These are phyloP conservation scores for Auricularia sp. DNA, from an alignment of 768 basidiomycete genomes.

Conservation along the genomic window DNA sequence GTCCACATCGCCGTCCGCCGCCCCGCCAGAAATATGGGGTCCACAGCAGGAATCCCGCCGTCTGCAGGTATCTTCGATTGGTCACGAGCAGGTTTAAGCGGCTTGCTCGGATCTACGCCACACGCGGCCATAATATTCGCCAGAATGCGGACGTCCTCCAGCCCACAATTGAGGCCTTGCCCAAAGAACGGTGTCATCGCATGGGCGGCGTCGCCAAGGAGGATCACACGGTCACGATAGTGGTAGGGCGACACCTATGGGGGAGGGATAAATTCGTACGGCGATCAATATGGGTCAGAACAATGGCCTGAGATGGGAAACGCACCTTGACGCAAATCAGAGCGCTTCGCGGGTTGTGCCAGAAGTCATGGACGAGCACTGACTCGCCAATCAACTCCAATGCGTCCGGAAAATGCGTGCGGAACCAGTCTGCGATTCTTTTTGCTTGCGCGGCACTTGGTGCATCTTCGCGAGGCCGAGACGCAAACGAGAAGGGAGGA, in stretches of 20 bases:
- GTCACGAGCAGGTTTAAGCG: constrained; percentile 14
- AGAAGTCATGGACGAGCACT: constrained; percentile 64
- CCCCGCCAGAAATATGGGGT: too few species aligned
- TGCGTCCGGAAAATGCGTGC: constrained; percentile 79
- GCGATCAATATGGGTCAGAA: constrained; percentile 2
- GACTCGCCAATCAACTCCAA: constrained; percentile 74
- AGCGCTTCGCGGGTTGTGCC: constrained; percentile 75
- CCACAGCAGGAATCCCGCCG: too few species aligned
- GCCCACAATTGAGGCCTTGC: constrained; percentile 94
- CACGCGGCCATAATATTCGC: constrained; percentile 62
- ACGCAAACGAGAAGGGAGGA: not conserved
- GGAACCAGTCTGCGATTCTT: constrained; percentile 57
- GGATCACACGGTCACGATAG: constrained; percentile 75
- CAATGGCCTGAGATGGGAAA: constrained; percentile 9
- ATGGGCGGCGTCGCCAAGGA: constrained; percentile 92
- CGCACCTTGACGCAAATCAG: constrained; percentile 88
- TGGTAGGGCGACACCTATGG: constrained; percentile 76
- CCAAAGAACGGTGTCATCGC: constrained; percentile 99
- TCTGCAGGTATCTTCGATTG: too few species aligned
- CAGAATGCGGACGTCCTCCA: constrained; percentile 93
- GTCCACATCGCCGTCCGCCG: constrained; percentile 32
- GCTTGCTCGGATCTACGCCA: constrained; percentile 42
- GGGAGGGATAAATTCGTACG: constrained; percentile 8
- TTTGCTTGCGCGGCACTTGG: not conserved
- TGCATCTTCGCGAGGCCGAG: not conserved